Evolutionary conservation across 2,329 filamentous ascomycete species (phyloP), one percentile per base, ranked within the genome.

Genomic region (Trichoderma atroviride): DNA sequence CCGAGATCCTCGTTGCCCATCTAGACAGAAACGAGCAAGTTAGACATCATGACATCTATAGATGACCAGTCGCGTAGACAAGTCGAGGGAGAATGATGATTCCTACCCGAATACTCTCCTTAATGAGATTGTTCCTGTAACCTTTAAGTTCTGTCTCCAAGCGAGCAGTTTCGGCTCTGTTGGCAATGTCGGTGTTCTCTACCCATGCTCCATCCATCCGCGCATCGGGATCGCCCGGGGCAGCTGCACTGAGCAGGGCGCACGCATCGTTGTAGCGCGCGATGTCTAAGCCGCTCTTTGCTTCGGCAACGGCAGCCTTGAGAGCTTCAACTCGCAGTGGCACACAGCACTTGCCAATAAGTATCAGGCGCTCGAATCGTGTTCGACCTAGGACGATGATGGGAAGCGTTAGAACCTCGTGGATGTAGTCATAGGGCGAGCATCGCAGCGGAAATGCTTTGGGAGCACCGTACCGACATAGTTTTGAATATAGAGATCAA

Each of bases 51-150:
- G 5, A 16, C 19, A 57, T 7, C 43, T 13, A 16, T 16, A 14
- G 22, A 14, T 19, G 14, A 33, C 29, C 24, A 10, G 62, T 9
- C 27, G 22, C 4, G 37, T 4, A 58, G 16, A 60, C 9, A 29
- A n/a, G 9, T 10, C 4, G 59, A 35, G 14, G 22, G 16, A 40
- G 43, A 55, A 47, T 7, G 4, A 22, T 10, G 67, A 10, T n/a
- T n/a, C 71, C 57, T 84, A 96, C 94, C 74, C 94, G 83, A 75
- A 98, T 97, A 82, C 94, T 97, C 82, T 99, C 96, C 78, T 97
- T 97, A 75, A 99, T 94, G 55, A 98, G 82, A 75, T 98, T 99
- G 78, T 97, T 97, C 81, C 96, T 97, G 80, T 98, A 98, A 1
- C 91, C 91, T 79, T 94, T 94, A 24, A 99, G 84, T 79, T 98